Evolutionary conservation across 1,284 basidiomycete genomes (phyloP), one percentile per base, ranked within the genome.

Genomic region (Ceratobasidium sp.): DNA sequence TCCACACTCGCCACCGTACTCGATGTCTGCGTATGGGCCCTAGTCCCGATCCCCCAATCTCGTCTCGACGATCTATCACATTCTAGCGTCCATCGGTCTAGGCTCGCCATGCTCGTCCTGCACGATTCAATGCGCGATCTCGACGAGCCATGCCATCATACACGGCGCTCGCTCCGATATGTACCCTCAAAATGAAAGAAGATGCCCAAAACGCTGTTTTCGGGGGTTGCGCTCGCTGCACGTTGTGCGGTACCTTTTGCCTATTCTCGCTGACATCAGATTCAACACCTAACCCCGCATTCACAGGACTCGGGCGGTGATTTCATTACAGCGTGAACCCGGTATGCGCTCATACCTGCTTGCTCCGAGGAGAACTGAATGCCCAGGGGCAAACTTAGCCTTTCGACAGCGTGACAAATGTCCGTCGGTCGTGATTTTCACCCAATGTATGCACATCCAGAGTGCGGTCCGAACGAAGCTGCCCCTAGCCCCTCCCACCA

Each of bases 171-270:
- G 57, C 8, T 57, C 44, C 56, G 44, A 61, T 51, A 46, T 46
- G 56, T 37, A 40, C 40, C 56, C 70, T 46, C 56, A 61, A 71
- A 73, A 73, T 40, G 59, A 73, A 44, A 73, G 59, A 62, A 73
- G 59, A 37, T n/a, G 19, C 56, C 17, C 56, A 49, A 56, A 61
- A 62, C 22, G 43, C 25, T 57, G 57, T 29, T 73, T 73, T 62
- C 46, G 43, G 46, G 69, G 70, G 29, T 51, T 29, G 22, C 57
- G 52, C 13, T 34, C 29, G 15, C 34, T 59, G 29, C 13, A 22
- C 34, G 19, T 13, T 59, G 29, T 13, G 22, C 13, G 56, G 56
- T 34, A 37, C 56, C 25, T 59, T 59, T 59, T 34, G 19, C 25
- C 56, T 59, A 9, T 59, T 5, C 25, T 29, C 25, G 51, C 22